A percentile compares a stretch with the other conserved stretches of the same genome.
Conservation (phyloP, 2,329 filamentous ascomycete species). For the Colletotrichum chrysophilum region DNA sequence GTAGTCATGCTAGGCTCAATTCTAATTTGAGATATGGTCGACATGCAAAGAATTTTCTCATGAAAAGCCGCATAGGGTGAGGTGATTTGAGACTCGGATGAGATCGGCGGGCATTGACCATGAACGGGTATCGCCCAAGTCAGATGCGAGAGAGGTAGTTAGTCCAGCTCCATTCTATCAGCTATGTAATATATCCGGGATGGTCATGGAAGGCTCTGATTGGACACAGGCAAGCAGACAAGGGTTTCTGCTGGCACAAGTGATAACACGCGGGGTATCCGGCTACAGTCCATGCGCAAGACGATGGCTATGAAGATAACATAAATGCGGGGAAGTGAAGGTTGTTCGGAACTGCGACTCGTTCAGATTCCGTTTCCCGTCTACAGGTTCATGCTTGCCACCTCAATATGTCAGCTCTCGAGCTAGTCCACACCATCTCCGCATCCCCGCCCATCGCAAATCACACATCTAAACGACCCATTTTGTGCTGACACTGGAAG, state of each 20-base stretch:
- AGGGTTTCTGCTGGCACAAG: neutral
- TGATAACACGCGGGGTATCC: neutral
- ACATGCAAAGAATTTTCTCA: neutral
- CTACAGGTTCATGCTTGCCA: neutral
- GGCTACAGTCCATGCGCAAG: neutral
- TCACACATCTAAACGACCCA: neutral
- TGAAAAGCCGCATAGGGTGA: neutral
- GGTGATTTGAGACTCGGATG: neutral
- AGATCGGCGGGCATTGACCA: neutral
- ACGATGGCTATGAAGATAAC: neutral
- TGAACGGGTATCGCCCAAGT: neutral
- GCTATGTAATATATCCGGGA: neutral
- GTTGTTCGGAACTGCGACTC: neutral
- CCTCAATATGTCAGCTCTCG: neutral
- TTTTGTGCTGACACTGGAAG: neutral
- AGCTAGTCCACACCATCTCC: neutral
- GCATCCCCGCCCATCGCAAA: neutral
- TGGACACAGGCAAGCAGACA: neutral
- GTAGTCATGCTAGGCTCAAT: neutral
- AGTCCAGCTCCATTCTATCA: neutral
- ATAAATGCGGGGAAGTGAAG: neutral
- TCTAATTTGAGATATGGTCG: neutral
- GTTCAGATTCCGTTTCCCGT: neutral
- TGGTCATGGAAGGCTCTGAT: neutral
- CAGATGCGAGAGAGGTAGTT: neutral